phyloP scores from a whole-genome alignment of 2,329 filamentous ascomycete species.

The Arachnomyces sp. region DNA sequence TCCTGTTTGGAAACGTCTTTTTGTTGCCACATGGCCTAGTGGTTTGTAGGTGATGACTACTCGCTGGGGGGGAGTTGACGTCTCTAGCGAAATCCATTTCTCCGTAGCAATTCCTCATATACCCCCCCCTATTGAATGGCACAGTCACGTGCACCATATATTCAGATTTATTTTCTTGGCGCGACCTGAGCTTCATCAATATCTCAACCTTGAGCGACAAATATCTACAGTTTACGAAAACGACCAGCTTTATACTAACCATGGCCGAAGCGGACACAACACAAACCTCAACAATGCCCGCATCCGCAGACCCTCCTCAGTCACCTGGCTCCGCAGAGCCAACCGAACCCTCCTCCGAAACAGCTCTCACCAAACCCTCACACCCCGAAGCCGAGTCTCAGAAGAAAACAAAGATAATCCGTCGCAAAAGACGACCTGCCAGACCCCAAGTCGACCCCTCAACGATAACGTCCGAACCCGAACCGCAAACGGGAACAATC shows the following conservation, averaged over 20 bases:
- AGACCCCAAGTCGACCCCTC: slow-evolving; percentile 83
- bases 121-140: too few species aligned
- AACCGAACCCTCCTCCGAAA: slow-evolving; percentile 11
- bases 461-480: slow-evolving; percentile 72
- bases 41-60: too few species aligned
- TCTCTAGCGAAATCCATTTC: too few species aligned
- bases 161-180: too few species aligned
- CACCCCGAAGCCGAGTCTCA: slow-evolving; percentile 16
- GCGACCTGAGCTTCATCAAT: background rate
- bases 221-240: too few species aligned
- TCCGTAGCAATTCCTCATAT: too few species aligned
- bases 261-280: slow-evolving; percentile 11
- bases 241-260: too few species aligned
- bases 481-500: slow-evolving; percentile 84
- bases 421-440: slow-evolving; percentile 82
- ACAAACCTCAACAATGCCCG: slow-evolving; percentile 2
- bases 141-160: too few species aligned
- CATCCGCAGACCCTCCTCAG: slow-evolving; percentile 1
- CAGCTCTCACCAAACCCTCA: slow-evolving; percentile 12
- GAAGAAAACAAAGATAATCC: slow-evolving; percentile 77
- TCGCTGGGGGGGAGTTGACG: too few species aligned
- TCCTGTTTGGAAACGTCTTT: too few species aligned
- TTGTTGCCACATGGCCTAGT: too few species aligned
- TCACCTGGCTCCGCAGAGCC: slow-evolving; percentile 5
- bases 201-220: too few species aligned